These are phyloP conservation scores for Leptosphaerulina australis DNA, from an alignment of 2,329 filamentous ascomycete species.

Conservation along the genomic window DNA sequence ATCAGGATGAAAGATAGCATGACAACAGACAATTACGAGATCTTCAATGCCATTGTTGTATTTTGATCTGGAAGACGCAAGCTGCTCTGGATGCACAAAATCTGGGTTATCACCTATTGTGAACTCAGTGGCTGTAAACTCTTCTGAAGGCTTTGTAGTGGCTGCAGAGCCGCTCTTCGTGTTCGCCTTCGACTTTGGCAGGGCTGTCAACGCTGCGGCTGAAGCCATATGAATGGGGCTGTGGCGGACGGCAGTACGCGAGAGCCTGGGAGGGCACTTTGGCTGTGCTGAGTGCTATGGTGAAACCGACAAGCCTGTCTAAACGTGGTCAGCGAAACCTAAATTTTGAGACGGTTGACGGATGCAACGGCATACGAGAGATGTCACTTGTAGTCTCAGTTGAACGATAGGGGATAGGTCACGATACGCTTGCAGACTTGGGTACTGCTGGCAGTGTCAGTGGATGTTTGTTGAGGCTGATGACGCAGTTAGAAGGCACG, in stretches of 20 bases:
- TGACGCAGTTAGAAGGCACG: slow-evolving; percentile 15
- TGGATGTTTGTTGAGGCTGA: slow-evolving; percentile 19
- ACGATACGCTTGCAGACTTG: background rate
- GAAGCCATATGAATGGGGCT: slow-evolving; percentile 29
- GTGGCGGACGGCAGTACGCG: slow-evolving; percentile 13
- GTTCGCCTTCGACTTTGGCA: slow-evolving; percentile 41
- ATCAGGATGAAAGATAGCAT: slow-evolving; percentile 70
- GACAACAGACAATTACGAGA: slow-evolving; percentile 82
- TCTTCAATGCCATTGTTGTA: slow-evolving; percentile 48
- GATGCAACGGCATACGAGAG: slow-evolving; percentile 8
- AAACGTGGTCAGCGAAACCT: slow-evolving; percentile 8
- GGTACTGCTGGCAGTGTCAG: background rate
- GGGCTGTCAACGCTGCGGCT: slow-evolving; percentile 35
- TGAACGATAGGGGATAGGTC: background rate
- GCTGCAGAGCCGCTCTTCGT: slow-evolving; percentile 8
- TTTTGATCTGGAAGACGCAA: slow-evolving; percentile 30
- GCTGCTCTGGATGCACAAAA: slow-evolving; percentile 39
- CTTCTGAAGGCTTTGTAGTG: slow-evolving; percentile 14
- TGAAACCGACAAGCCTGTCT: slow-evolving; percentile 9
- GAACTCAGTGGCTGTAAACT: slow-evolving; percentile 5
- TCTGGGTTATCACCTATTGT: slow-evolving; percentile 19
- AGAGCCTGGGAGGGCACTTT: slow-evolving; percentile 5
- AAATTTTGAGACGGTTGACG: slow-evolving; percentile 4
- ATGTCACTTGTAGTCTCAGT: background rate
- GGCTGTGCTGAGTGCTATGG: slow-evolving; percentile 4